Conservation (phyloP, 139 green algal species). For the Chlorella sorokiniana region DNA sequence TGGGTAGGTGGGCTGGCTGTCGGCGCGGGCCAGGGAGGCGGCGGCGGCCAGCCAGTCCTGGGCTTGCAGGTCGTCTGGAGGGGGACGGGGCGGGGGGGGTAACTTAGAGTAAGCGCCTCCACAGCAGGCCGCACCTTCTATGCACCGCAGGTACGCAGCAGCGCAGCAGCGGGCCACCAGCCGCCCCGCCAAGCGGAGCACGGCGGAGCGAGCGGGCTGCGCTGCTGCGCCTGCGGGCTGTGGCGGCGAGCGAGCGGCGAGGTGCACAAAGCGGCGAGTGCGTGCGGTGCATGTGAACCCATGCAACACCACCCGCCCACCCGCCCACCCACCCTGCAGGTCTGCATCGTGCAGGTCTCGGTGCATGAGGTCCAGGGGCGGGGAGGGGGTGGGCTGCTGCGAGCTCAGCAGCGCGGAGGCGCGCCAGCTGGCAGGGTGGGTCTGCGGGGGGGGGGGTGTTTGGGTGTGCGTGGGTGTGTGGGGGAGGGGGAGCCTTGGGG, state of each 20-base stretch:
- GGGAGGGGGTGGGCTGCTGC: conserved; percentile 6
- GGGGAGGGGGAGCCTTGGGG: not conserved
- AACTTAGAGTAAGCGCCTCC: not conserved
- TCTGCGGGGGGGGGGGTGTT: not conserved
- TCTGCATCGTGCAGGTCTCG: conserved; percentile 23
- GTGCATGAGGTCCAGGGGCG: conserved; percentile 24
- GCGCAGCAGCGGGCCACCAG: not conserved
- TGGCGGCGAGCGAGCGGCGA: too few relatives aligned
- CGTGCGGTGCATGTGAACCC: too few relatives aligned
- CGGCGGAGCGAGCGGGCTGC: not conserved
- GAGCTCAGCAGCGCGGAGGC: conserved; percentile 28
- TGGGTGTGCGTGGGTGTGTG: too few relatives aligned
- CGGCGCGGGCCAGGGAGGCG: not conserved
- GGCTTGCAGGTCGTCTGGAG: conserved; percentile 19
- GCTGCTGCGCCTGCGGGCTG: too few relatives aligned
- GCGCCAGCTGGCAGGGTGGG: conserved; percentile 8
- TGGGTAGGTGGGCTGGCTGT: conserved; percentile 16
- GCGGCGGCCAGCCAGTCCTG: conserved; percentile 29
- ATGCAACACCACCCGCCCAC: not conserved
- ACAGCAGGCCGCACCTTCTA: not conserved
- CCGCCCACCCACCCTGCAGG: conserved; percentile 10
- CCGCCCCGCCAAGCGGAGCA: not conserved
- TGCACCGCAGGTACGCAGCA: not conserved
- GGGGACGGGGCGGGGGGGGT: not conserved
- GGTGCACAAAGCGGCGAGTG: too few relatives aligned